A percentile compares a stretch with the other conserved stretches of the same genome.
Evolutionary conservation across 2,329 filamentous ascomycete genomes (phyloP).

Genomic region (Juglanconis sp.): DNA sequence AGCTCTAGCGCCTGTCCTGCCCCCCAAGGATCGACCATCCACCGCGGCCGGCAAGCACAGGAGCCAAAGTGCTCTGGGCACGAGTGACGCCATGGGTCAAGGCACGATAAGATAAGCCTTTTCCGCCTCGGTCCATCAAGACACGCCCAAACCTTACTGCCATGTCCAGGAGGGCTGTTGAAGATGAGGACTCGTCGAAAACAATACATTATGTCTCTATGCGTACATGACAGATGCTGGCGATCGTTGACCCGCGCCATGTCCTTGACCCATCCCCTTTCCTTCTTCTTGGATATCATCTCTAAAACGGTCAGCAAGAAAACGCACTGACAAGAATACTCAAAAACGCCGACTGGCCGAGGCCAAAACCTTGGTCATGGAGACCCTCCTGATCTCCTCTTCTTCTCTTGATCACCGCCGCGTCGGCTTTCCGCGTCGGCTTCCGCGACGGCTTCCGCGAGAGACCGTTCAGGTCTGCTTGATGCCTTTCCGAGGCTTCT

Average conservation of each 20-base stretch:
- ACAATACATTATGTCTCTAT: background rate
- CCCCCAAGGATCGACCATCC: no score
- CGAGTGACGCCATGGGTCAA: slow-evolving; percentile 1
- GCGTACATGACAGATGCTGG: background rate
- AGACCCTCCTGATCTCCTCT: no score
- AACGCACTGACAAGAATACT: background rate
- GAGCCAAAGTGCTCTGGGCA: background rate
- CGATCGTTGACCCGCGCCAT: background rate
- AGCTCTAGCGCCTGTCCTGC: slow-evolving; percentile 5
- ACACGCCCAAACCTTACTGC: no score
- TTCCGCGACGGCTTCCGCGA: background rate
- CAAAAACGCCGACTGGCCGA: background rate
- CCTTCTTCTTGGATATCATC: slow-evolving; percentile 4
- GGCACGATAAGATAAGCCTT: no score
- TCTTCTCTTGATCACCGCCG: no score
- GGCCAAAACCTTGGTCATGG: background rate
- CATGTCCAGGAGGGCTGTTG: no score
- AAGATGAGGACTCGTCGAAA: background rate
- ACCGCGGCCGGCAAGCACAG: no score
- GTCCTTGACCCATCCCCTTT: background rate
- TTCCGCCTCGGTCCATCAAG: no score
- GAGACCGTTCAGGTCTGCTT: slow-evolving; percentile 27
- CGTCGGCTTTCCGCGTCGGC: no score
- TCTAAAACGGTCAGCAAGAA: slow-evolving; percentile 1
- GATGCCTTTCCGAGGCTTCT: slow-evolving; percentile 33